Base-by-base conservation (phyloP, 768 basidiomycete species). In the Suillus placidus region DNA sequence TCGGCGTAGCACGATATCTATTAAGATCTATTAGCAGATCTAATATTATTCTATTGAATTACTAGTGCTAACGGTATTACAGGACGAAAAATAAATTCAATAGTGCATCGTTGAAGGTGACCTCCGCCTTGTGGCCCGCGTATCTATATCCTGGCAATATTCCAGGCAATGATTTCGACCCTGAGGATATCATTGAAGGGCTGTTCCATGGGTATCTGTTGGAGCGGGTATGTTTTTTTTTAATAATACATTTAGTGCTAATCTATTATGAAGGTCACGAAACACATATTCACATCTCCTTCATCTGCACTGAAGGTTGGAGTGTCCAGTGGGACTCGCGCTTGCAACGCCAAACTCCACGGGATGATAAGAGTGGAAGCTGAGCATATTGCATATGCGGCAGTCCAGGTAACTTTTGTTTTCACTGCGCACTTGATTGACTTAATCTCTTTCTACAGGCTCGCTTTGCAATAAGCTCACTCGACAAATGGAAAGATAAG, bases 301-400 rank as follows among this genome's bases (percentile, higher is more conserved):
- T 51, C 61, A 14, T 62, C 61, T 35, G 61, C 43, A 10, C 45
- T 62, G 20, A 26, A 20, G 6, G 49, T 26, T 4, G 42, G 64
- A 3, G 20, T 49, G 6, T 49, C 42, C 4, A 52, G 14, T n/a
- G 32, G 43, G 13, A 65, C 64, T 2, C 45, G 42, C 10, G 30
- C 58, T 47, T 40, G 47, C 26, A 65, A 60, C 20, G 56, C 56
- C 2, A 64, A 61, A 35, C 26, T 61, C 20, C 58, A 60, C 23
- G 43, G 45, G 7, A 65, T 65, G 58, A 6, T 1, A 1, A 32
- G 51, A 26, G 64, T 65, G 32, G 45, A n/a, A 3, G 64, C 64
- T 16, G 61, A 65, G 37, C 64, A 65, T n/a, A 62, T 65, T 5
- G 34, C 64, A 30, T 65, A 65, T 43, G 47, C 34, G 0, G 12